Evolutionary conservation across 805 yeast genomes (phyloP).

Genomic region (Nakazawaea holstii): DNA sequence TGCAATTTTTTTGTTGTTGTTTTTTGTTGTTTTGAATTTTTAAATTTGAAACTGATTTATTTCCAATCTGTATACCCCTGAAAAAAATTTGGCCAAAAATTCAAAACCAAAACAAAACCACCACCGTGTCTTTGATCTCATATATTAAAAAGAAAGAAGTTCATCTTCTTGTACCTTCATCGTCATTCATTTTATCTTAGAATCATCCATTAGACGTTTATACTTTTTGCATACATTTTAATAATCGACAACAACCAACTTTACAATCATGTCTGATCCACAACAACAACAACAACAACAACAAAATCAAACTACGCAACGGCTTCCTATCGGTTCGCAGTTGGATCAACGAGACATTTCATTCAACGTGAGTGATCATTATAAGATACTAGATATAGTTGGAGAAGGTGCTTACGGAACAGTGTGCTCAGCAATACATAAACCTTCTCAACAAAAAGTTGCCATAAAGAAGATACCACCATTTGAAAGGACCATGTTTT

Average conservation of each 20-base stretch:
- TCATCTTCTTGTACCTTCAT: no score
- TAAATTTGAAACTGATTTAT: background rate
- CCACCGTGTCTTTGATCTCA: no score
- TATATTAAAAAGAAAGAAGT: no score
- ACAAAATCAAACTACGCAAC: background rate
- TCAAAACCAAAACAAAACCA: no score
- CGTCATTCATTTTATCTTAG: no score
- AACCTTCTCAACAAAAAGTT: constrained; percentile 82
- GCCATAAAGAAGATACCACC: constrained; percentile 95
- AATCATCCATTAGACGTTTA: background rate
- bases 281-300: constrained; percentile 1
- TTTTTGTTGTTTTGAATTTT: background rate
- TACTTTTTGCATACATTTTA: background rate
- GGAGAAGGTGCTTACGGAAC: constrained; percentile 98
- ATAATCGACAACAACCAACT: no score
- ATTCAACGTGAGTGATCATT: constrained; percentile 86
- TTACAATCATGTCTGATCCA: background rate
- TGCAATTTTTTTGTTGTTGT: background rate
- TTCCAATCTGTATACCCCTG: constrained; percentile 3
- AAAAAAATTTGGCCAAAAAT: background rate
- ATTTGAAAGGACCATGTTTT: constrained; percentile 82
- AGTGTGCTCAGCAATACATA: constrained; percentile 84
- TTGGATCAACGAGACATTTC: constrained; percentile 17
- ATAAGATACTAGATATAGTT: constrained; percentile 76
- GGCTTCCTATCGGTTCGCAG: background rate